phyloP scores from a whole-genome alignment of 495 filamentous ascomycete species.

The Trichodelitschia bisporula region DNA sequence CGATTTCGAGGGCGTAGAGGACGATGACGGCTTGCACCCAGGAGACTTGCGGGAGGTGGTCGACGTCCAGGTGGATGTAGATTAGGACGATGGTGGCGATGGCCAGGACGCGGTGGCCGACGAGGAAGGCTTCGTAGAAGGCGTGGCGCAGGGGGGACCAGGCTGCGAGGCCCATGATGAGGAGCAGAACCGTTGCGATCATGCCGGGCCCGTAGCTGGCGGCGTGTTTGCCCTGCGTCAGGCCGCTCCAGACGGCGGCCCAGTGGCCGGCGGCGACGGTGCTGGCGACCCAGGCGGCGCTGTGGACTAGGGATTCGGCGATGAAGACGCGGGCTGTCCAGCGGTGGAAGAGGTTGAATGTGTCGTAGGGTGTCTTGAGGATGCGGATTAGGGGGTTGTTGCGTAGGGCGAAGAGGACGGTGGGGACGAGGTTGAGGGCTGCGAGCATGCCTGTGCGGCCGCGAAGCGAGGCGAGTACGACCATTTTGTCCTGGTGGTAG shows the following conservation, averaged over 20 bases:
- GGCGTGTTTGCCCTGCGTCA: conserved; percentile 5
- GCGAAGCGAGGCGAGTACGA: conserved; percentile 41
- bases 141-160: conserved; percentile 28
- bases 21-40: conserved; percentile 13
- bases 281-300: conserved; percentile 38
- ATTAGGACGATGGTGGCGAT: conserved; percentile 23
- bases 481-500: conserved; percentile 17
- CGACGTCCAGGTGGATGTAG: conserved; percentile 27
- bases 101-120: conserved; percentile 25
- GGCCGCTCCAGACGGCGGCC: conserved; percentile 3
- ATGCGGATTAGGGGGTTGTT: conserved; percentile 81
- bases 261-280: conserved; percentile 9
- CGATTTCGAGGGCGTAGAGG: conserved; percentile 13
- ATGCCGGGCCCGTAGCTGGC: conserved; percentile 15
- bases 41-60: conserved; percentile 17
- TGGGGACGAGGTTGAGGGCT: conserved; percentile 71
- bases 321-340: conserved; percentile 86
- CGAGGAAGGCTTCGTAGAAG: conserved; percentile 33
- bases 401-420: conserved; percentile 67
- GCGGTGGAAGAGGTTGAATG: conserved; percentile 83
- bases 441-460: conserved; percentile 69
- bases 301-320: conserved; percentile 52
- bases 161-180: conserved; percentile 24
- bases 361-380: conserved; percentile 78
- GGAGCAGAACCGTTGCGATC: conserved; percentile 19